Percentiles rank a stretch among this genome's conserved stretches.
Evolutionary conservation across 192 early-diverging fungal genomes (phyloP).

Genomic region (Umbelopsis sp.): DNA sequence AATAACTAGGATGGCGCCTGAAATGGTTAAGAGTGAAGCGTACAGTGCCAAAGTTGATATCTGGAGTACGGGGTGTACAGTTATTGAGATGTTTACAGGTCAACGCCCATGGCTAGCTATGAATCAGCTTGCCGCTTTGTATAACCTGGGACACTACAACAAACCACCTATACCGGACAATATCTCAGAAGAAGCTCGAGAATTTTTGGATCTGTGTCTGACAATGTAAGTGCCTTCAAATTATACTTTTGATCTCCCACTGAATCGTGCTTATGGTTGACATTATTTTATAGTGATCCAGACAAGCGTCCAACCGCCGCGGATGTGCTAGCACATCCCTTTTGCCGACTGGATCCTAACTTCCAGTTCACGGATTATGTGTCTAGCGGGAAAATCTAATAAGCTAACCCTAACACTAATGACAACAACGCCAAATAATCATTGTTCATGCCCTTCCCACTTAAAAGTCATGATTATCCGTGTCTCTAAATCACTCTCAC

Average conservation of each 20-base stretch:
- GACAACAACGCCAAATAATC: not conserved
- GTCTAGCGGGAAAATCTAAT: conserved; percentile 1
- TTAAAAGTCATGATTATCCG: not conserved
- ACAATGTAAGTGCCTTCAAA: conserved; percentile 53
- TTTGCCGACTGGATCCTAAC: conserved; percentile 56
- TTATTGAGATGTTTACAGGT: conserved; percentile 97
- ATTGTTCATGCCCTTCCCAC: too few relatives aligned
- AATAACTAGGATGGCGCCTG: conserved; percentile 86
- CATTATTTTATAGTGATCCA: conserved; percentile 63
- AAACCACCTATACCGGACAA: conserved; percentile 80
- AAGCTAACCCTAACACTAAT: not conserved
- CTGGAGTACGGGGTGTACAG: conserved; percentile 87
- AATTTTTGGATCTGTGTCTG: conserved; percentile 80
- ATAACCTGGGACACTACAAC: conserved; percentile 71
- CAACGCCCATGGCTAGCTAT: conserved; percentile 72
- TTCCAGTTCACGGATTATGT: conserved; percentile 51
- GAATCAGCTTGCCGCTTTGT: conserved; percentile 58
- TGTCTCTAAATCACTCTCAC: not conserved
- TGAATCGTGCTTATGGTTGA: not conserved
- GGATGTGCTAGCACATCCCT: conserved; percentile 68
- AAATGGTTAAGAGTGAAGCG: conserved; percentile 81
- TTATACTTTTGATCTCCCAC: too few relatives aligned
- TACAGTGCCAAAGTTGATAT: conserved; percentile 97
- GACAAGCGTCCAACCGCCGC: conserved; percentile 75
- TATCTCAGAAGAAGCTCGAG: conserved; percentile 66